Conservation (phyloP, 345 rosid species). For the Kernera saxatilis region DNA sequence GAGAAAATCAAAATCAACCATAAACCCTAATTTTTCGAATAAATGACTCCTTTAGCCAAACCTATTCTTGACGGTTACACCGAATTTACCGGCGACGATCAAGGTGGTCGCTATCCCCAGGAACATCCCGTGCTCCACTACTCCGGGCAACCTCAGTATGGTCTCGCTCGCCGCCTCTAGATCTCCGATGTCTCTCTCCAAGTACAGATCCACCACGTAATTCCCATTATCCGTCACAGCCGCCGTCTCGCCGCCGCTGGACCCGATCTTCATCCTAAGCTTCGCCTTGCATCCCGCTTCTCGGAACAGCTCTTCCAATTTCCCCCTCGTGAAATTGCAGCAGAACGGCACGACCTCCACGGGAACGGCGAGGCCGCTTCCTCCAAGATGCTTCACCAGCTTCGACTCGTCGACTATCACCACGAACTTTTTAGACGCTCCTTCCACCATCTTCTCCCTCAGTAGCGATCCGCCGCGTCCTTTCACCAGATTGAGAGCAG, state of each 20-base stretch:
- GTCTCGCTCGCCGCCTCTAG: slow-evolving; percentile 62
- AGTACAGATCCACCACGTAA: slow-evolving; percentile 74
- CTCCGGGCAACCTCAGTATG: slow-evolving; percentile 72
- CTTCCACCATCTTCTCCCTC: slow-evolving; percentile 93
- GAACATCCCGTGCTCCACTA: slow-evolving; percentile 93
- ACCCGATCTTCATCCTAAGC: slow-evolving; percentile 37
- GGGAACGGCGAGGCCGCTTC: slow-evolving; percentile 71
- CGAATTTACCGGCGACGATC: slow-evolving; percentile 80
- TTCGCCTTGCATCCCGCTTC: slow-evolving; percentile 63
- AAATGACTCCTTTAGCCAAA: slow-evolving; percentile 25
- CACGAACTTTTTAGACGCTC: slow-evolving; percentile 60
- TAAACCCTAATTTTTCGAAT: slow-evolving; percentile 14
- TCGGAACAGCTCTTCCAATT: slow-evolving; percentile 45
- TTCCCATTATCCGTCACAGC: slow-evolving; percentile 81
- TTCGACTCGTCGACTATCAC: slow-evolving; percentile 76
- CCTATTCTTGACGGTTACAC: slow-evolving; percentile 55
- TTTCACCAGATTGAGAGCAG: slow-evolving; percentile 66
- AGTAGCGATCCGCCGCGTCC: slow-evolving; percentile 89
- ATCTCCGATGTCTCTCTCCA: slow-evolving; percentile 74
- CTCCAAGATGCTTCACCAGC: slow-evolving; percentile 58
- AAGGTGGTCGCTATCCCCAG: slow-evolving; percentile 85
- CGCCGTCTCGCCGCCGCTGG: slow-evolving; percentile 7
- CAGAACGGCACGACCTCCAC: slow-evolving; percentile 85
- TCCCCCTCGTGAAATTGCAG: slow-evolving; percentile 58
- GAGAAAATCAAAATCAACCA: slow-evolving; percentile 2